Evolutionary conservation across 768 basidiomycete genomes (phyloP), one percentile per base, ranked within the genome.

Genomic region (Lactarius sp.): DNA sequence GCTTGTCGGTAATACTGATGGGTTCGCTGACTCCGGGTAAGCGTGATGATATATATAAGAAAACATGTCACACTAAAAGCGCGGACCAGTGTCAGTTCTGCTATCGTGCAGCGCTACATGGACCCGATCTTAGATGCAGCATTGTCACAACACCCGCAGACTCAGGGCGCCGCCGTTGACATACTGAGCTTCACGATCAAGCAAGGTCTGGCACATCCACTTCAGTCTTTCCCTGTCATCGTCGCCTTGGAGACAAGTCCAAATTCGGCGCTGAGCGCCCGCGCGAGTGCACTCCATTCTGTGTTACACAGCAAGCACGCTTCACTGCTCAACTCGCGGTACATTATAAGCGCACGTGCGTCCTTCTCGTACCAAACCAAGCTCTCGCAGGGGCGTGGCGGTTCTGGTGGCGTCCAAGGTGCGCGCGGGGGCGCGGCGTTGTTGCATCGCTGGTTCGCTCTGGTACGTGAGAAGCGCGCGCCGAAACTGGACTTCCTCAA

Each of bases 1-100:
- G 70, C 79, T 99, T 9, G 90, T 98, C 4, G 97, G 97, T 0
- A 95, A 96, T 69, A 94, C 94, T 0, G 90, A 94, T 70, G 93
- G 89, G 1, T 96, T 98, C 72, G 94, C 96, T 0, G 97, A 98
- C 69, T 98, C 96, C 6, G 95, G 95, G 97, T 98, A 75, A 69
- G 84, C 65, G 1, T 4, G 31, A 18, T 3, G 6, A 5, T 2
- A 18, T 27, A 27, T 27, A 3, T 27, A 39, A 4, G 22, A 34
- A 16, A 27, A 20, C 22, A 8, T n/a, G 20, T 53, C 44, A 9
- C 36, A 18, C 52, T 55, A 12, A 59, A 51, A 5, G 14, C 34
- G 12, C 4, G n/a, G 47, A 10, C 33, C 70, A 98, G 96, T 33
- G 92, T 98, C 65, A 93, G 92, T 73, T 95, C 96, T 1, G 92